phyloP scores from a whole-genome alignment of 768 basidiomycete genomes.

The Rhizopogon rudus region DNA sequence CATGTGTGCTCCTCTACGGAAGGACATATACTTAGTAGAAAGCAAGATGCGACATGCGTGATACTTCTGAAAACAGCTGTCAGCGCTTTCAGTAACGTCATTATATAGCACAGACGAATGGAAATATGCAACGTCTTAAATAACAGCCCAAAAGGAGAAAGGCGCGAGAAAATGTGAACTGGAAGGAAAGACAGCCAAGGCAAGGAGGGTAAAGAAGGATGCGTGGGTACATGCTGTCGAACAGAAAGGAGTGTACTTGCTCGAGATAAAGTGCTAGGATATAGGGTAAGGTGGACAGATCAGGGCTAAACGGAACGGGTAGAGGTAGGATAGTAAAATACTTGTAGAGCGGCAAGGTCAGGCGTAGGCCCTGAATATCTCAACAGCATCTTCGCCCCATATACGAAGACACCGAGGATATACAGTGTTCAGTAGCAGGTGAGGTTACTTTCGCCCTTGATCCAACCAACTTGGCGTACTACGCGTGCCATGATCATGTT shows the following conservation, averaged over 20 bases:
- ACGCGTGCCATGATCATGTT: slow-evolving; percentile 13
- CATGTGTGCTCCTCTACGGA: not conserved
- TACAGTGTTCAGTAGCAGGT: not conserved
- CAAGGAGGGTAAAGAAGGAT: slow-evolving; percentile 23
- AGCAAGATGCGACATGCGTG: not conserved
- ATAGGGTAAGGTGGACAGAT: slow-evolving; percentile 26
- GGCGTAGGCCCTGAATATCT: slow-evolving; percentile 20
- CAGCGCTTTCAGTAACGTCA: slow-evolving; percentile 26
- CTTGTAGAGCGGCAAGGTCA: slow-evolving; percentile 21
- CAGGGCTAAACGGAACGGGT: slow-evolving; percentile 19
- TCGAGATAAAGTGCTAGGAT: slow-evolving; percentile 14
- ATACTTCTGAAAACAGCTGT: not conserved
- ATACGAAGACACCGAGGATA: not conserved
- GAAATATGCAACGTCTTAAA: slow-evolving; percentile 31
- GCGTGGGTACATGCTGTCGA: slow-evolving; percentile 28
- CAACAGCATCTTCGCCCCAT: not conserved
- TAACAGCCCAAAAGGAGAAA: slow-evolving; percentile 23
- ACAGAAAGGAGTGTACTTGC: slow-evolving; percentile 20
- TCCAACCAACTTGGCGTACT: slow-evolving; percentile 3
- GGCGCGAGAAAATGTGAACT: slow-evolving; percentile 10
- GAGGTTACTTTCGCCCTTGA: not conserved
- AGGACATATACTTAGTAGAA: not conserved
- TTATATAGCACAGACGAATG: slow-evolving; percentile 36
- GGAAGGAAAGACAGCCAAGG: slow-evolving; percentile 9
- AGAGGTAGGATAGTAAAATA: slow-evolving; percentile 12